Percentiles rank a stretch among this genome's conserved stretches.
These are phyloP conservation scores for Syzygium grande DNA, from an alignment of 345 rosid genomes.

Conservation along the genomic window DNA sequence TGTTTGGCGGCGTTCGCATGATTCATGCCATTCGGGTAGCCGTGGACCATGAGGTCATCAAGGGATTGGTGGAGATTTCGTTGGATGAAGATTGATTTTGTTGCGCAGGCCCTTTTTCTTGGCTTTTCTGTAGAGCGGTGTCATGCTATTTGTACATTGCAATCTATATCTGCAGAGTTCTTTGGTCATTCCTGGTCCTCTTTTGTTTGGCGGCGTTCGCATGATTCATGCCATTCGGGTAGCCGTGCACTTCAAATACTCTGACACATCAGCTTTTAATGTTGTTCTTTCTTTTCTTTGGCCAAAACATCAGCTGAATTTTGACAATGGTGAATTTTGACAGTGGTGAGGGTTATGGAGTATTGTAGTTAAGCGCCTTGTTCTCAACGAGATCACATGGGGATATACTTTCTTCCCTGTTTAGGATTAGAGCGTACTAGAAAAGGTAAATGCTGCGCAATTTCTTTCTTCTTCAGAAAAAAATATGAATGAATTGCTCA, in stretches of 20 bases:
- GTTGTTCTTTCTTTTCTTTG: neutral
- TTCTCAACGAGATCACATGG: neutral
- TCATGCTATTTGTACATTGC: neutral
- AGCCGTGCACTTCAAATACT: neutral
- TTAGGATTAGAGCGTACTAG: neutral
- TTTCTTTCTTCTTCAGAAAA: neutral
- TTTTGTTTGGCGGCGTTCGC: neutral
- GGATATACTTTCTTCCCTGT: neutral
- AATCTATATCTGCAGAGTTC: neutral
- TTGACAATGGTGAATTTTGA: neutral
- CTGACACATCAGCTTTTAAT: neutral
- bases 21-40: neutral
- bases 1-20: neutral
- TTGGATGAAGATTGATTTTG: slow-evolving; percentile 5
- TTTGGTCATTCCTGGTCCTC: neutral
- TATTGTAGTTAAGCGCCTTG: neutral
- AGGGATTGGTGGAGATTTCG: slow-evolving; percentile 3
- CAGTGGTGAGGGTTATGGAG: neutral
- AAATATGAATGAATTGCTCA: neutral
- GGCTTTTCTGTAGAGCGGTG: neutral
- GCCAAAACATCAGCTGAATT: neutral
- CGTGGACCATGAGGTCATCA: neutral
- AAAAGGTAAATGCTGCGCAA: neutral
- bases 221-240: neutral
- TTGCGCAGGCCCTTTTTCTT: neutral